A percentile compares a stretch with the other conserved stretches of the same genome.
Evolutionary conservation across 2,329 filamentous ascomycete species (phyloP).

Genomic region (Claviceps pusilla): DNA sequence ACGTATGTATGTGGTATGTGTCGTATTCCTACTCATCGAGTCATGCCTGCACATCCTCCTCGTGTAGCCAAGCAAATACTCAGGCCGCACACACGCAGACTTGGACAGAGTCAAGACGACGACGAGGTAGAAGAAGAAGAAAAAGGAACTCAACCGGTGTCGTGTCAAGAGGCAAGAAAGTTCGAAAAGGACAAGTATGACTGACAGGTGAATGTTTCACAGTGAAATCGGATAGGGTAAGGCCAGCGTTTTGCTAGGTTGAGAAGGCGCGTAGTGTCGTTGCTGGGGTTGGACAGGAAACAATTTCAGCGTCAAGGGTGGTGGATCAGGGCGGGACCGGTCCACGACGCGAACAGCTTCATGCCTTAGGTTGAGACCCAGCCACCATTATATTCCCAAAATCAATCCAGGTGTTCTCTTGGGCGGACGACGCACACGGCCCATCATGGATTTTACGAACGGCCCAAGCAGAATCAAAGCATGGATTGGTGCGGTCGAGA

Average conservation of each 20-base stretch:
- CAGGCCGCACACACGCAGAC: background rate
- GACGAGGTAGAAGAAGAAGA: background rate
- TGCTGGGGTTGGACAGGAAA: constrained; percentile 10
- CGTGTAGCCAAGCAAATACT: background rate
- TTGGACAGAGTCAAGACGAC: background rate
- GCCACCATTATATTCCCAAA: constrained; percentile 3
- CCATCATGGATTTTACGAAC: background rate
- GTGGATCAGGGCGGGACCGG: constrained; percentile 7
- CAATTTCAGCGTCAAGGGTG: constrained; percentile 12
- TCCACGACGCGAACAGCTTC: constrained; percentile 2
- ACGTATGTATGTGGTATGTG: background rate
- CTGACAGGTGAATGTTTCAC: constrained; percentile 8
- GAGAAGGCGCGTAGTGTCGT: constrained; percentile 9
- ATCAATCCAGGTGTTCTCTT: background rate
- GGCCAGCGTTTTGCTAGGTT: constrained; percentile 8
- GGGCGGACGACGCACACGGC: background rate
- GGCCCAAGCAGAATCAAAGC: background rate
- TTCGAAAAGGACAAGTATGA: background rate
- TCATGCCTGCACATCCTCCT: background rate
- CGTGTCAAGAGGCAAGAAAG: background rate
- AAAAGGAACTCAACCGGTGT: background rate
- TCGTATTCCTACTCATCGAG: background rate
- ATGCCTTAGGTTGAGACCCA: constrained; percentile 8
- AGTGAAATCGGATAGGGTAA: background rate
- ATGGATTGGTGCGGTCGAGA: background rate